Conservation (phyloP, 345 rosid genomes). For the Linum lewisii region DNA sequence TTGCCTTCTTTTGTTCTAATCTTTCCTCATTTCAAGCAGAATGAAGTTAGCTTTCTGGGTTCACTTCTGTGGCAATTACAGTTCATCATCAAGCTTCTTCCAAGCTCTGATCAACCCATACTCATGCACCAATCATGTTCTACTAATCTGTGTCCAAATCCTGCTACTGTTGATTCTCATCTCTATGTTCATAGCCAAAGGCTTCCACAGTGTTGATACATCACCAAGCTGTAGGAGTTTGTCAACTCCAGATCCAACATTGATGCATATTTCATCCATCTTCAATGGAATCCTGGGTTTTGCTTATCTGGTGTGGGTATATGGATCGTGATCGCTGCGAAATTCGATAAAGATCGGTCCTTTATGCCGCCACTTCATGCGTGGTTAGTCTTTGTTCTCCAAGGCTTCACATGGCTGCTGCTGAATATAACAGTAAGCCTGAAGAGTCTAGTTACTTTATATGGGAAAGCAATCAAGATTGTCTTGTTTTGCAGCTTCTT, state of each 20-base stretch:
- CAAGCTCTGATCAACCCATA: slow-evolving; percentile 17
- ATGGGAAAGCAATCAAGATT: slow-evolving; percentile 7
- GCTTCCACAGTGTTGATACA: not conserved
- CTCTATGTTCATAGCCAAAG: slow-evolving; percentile 13
- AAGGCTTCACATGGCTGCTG: slow-evolving; percentile 33
- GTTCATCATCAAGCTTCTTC: slow-evolving; percentile 11
- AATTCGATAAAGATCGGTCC: slow-evolving; percentile 9
- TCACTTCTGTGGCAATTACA: too few species aligned
- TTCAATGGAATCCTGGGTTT: slow-evolving; percentile 24
- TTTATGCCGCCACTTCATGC: slow-evolving; percentile 18
- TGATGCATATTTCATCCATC: slow-evolving; percentile 16
- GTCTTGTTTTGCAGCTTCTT: slow-evolving; percentile 17
- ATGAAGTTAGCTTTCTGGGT: too few species aligned
- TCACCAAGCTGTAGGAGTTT: not conserved
- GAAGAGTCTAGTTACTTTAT: slow-evolving; percentile 13
- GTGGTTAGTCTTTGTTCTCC: slow-evolving; percentile 24
- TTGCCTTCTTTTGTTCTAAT: too few species aligned
- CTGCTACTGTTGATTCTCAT: slow-evolving; percentile 19
- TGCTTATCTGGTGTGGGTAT: slow-evolving; percentile 25
- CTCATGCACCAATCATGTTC: slow-evolving; percentile 21
- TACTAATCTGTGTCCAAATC: slow-evolving; percentile 21
- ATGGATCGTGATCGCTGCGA: slow-evolving; percentile 17
- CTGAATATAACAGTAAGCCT: slow-evolving; percentile 16
- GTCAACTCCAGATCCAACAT: not conserved
- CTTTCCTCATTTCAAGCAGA: too few species aligned